Conservation (phyloP, 1,284 basidiomycete species). For the Anthracocystis panici-leucophaei region DNA sequence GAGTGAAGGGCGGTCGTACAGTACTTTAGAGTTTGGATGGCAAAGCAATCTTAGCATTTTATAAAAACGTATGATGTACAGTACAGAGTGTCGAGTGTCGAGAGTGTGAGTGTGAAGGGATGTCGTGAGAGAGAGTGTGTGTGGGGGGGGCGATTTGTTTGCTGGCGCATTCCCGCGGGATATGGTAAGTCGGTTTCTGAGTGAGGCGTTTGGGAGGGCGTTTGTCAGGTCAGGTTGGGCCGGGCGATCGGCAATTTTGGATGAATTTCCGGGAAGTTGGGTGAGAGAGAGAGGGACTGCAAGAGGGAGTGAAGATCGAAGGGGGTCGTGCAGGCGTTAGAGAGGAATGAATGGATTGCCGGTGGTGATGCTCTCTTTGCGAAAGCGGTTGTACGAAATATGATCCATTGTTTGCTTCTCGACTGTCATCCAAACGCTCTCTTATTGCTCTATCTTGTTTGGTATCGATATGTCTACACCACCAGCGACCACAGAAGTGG, state of each 20-base stretch:
- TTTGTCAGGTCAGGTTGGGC: background rate
- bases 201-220: too few relatives aligned
- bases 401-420: too few relatives aligned
- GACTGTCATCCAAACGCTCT: background rate
- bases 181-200: too few relatives aligned
- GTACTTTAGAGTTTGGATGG: background rate
- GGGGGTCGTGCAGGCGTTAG: too few relatives aligned
- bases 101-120: background rate
- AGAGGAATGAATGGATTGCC: too few relatives aligned
- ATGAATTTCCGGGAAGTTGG: background rate
- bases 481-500: background rate
- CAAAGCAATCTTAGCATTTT: background rate
- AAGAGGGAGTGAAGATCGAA: background rate
- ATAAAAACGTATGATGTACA: too few relatives aligned
- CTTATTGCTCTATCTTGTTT: background rate
- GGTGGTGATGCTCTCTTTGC: too few relatives aligned
- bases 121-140: background rate
- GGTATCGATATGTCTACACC: background rate
- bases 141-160: background rate
- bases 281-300: too few relatives aligned
- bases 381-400: too few relatives aligned
- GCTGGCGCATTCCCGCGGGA: conserved; percentile 1
- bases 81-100: too few relatives aligned
- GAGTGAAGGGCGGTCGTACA: conserved; percentile 12
- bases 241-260: background rate